Conservation (phyloP, 371 early-diverging fungal genomes). For the Apophysomyces variabilis region DNA sequence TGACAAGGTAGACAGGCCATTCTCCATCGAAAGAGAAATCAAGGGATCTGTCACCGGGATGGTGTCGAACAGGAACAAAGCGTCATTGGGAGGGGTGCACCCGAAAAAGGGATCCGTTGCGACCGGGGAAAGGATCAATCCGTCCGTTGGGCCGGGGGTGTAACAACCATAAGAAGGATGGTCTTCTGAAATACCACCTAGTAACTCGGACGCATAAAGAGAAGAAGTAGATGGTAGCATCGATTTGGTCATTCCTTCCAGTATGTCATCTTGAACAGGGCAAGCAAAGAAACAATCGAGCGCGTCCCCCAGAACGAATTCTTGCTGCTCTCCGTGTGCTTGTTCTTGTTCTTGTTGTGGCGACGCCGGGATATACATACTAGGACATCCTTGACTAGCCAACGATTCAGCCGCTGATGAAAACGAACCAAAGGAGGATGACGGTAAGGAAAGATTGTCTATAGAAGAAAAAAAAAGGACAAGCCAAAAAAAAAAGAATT, state of each 20-base stretch:
- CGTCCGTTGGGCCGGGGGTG: not conserved
- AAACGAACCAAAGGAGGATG: not conserved
- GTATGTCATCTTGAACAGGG: not conserved
- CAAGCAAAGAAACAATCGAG: too few relatives aligned
- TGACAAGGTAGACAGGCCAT: not conserved
- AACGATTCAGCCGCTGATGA: not conserved
- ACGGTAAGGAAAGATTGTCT: not conserved
- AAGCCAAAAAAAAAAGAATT: too few relatives aligned
- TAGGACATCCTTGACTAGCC: not conserved
- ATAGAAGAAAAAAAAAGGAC: not conserved
- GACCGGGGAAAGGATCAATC: too few relatives aligned
- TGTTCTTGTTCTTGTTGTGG: not conserved
- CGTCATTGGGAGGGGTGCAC: not conserved
- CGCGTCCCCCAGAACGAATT: too few relatives aligned
- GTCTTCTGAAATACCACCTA: not conserved
- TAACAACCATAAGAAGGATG: not conserved
- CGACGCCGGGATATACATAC: constrained; percentile 1
- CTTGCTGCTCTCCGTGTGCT: too few relatives aligned
- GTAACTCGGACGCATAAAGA: not conserved
- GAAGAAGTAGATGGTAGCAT: not conserved
- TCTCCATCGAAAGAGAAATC: not conserved
- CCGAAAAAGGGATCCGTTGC: not conserved
- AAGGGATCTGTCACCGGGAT: not conserved
- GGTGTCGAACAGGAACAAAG: not conserved
- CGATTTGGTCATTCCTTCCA: not conserved